Percentiles rank a stretch among this genome's conserved stretches.
Evolutionary conservation across 139 green algal species (phyloP).

Genomic region (Zygnema circumcarinatum): DNA sequence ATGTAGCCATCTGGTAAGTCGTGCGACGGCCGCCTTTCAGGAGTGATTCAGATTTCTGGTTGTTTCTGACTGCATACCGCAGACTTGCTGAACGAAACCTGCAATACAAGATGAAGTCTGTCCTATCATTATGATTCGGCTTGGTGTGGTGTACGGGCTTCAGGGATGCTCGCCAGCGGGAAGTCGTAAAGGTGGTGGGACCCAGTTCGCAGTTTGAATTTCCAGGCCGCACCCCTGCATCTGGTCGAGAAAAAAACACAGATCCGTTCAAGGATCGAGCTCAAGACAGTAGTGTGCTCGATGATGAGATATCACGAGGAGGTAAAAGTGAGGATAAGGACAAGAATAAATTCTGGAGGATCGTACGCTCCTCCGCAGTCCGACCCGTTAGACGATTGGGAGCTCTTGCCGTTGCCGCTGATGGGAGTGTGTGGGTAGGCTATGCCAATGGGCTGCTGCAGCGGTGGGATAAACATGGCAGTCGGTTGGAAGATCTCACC

Average conservation of each 20-base stretch:
- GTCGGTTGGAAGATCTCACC: not conserved
- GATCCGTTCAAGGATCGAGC: not conserved
- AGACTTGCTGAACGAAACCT: too few species aligned
- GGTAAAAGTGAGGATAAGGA: not conserved
- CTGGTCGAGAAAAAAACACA: slow-evolving; percentile 1
- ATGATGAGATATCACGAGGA: not conserved
- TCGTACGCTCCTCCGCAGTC: not conserved
- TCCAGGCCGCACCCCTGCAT: not conserved
- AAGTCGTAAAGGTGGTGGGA: not conserved
- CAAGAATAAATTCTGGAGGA: not conserved
- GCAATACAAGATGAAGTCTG: too few species aligned
- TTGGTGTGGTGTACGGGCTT: too few species aligned
- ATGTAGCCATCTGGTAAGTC: slow-evolving; percentile 41
- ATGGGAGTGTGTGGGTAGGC: slow-evolving; percentile 44
- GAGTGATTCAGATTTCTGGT: too few species aligned
- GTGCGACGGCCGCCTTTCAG: too few species aligned
- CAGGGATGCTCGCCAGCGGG: not conserved
- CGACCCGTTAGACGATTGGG: not conserved
- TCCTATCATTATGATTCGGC: too few species aligned
- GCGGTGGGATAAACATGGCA: slow-evolving; percentile 30
- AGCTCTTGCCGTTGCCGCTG: slow-evolving; percentile 27
- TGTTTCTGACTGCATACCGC: too few species aligned
- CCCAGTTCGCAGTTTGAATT: not conserved
- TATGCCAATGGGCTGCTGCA: slow-evolving; percentile 30
- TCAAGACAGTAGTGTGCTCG: not conserved